These are phyloP conservation scores for Pseudoturritis turrita DNA, from an alignment of 345 rosid species.

Conservation along the genomic window DNA sequence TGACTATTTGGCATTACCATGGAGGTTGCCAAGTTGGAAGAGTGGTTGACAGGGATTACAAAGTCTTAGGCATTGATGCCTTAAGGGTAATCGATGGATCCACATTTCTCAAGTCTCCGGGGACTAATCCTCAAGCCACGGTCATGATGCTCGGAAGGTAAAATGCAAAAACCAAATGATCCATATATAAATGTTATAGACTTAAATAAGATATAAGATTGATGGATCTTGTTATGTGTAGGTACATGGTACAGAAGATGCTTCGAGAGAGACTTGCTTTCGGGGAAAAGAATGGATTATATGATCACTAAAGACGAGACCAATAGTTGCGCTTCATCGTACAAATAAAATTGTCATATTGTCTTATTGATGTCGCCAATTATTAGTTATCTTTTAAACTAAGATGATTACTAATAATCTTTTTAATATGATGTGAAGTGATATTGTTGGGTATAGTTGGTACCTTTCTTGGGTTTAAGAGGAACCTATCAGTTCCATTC, in stretches of 20 bases:
- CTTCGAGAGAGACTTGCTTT: conserved; percentile 22
- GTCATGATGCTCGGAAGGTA: conserved; percentile 84
- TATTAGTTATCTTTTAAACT: not conserved
- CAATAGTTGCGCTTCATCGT: not conserved
- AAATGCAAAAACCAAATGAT: not conserved
- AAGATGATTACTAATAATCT: not conserved
- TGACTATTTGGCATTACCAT: conserved; percentile 71
- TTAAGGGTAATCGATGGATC: conserved; percentile 61
- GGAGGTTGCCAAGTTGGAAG: conserved; percentile 63
- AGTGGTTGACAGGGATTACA: conserved; percentile 53
- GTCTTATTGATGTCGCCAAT: not conserved
- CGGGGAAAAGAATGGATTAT: not conserved
- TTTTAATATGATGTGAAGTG: not conserved
- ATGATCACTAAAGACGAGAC: not conserved
- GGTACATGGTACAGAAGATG: conserved; percentile 48
- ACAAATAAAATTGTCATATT: not conserved
- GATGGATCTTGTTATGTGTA: conserved; percentile 1
- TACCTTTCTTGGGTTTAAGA: too few relatives aligned
- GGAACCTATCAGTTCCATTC: too few relatives aligned
- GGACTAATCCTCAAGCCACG: conserved; percentile 74
- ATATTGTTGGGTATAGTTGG: not conserved
- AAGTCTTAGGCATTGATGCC: conserved; percentile 46
- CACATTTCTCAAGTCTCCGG: conserved; percentile 49
- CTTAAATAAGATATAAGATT: not conserved
- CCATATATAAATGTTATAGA: not conserved